These are phyloP conservation scores for Coniosporium uncinatum DNA, from an alignment of 2,329 filamentous ascomycete species.

Conservation along the genomic window DNA sequence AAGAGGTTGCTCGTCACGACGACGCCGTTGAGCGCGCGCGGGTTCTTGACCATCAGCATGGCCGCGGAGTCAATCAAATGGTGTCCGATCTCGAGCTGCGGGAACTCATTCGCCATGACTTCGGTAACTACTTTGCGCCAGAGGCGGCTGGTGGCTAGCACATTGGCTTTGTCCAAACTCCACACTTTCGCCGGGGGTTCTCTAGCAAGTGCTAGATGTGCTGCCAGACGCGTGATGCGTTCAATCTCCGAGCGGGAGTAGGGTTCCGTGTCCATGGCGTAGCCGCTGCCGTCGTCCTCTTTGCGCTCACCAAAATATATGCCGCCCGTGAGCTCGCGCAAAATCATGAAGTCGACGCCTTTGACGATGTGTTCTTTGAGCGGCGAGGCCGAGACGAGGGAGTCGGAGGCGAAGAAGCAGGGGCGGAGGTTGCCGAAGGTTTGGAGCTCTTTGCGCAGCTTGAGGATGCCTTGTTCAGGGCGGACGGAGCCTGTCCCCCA, in stretches of 20 bases:
- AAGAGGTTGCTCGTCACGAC: constrained; percentile 93
- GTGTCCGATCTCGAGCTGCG: constrained; percentile 76
- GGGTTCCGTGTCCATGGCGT: constrained; percentile 78
- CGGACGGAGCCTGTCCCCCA: constrained; percentile 88
- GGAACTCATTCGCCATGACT: constrained; percentile 84
- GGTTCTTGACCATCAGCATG: constrained; percentile 97
- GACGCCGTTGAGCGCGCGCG: constrained; percentile 79
- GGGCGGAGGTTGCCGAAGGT: constrained; percentile 95
- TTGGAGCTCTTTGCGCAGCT: constrained; percentile 86
- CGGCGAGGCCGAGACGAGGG: constrained; percentile 78
- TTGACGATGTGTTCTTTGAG: constrained; percentile 82
- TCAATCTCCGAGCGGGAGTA: constrained; percentile 85
- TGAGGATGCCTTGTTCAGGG: constrained; percentile 88
- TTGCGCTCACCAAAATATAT: constrained; percentile 93
- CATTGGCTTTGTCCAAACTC: constrained; percentile 95
- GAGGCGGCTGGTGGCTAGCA: constrained; percentile 82
- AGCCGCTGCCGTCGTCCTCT: constrained; percentile 64
- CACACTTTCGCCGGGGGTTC: constrained; percentile 74
- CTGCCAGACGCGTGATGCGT: constrained; percentile 79
- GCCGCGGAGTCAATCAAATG: constrained; percentile 96
- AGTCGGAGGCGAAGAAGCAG: constrained; percentile 90
- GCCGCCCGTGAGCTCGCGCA: constrained; percentile 87
- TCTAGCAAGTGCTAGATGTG: constrained; percentile 71
- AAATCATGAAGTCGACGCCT: constrained; percentile 87
- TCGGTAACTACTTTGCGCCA: constrained; percentile 88